Evolutionary conservation across 2,329 filamentous ascomycete genomes (phyloP), one percentile per base, ranked within the genome.

Genomic region (Aspergillus neoniger): DNA sequence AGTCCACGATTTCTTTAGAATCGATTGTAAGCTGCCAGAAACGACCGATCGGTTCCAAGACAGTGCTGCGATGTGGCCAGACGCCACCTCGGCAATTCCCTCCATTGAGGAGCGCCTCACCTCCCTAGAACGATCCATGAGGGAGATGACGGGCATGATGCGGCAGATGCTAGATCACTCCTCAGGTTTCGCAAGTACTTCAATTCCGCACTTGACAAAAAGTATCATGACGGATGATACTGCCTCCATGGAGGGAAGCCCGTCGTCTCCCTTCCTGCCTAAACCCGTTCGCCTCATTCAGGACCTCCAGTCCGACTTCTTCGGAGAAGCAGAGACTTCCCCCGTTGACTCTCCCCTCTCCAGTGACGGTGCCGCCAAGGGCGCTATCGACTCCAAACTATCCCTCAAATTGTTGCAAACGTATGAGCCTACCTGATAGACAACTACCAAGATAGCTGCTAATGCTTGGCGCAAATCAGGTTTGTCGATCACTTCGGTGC

Each of bases 21-120:
- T 75, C 21, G 72, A 74, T 23, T 75, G 73, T 36, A 70, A 75
- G 59, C 64, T 75, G 5, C 73, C 73, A 8, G 73, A 74, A 58
- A 73, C 72, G 7, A 68, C 68, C 19, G 72, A 74, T 32, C 69
- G 72, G 19, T 72, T 69, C 47, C 72, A 74, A 58, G 72, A 75
- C 51, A 72, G 65, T 62, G 61, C 62, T 14, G 69, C 70, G 2
- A 69, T 64, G 39, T 74, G 71, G 72, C 67, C 70, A 1, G 72
- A 75, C 19, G 67, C 71, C 4, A 71, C 69, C 32, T 63, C 67
- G 8, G 63, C 68, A 19, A 72, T 73, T 39, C 72, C 72, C 17
- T 74, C 70, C 1, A 73, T 75, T 21, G 72, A 75, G 50, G 72
- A 75, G 60, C 69, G 72, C 10, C 66, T 75, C 14, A 67, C 64